Evolutionary conservation across 768 basidiomycete species (phyloP), one percentile per base, ranked within the genome.

Genomic region (Lactarius deliciosus): DNA sequence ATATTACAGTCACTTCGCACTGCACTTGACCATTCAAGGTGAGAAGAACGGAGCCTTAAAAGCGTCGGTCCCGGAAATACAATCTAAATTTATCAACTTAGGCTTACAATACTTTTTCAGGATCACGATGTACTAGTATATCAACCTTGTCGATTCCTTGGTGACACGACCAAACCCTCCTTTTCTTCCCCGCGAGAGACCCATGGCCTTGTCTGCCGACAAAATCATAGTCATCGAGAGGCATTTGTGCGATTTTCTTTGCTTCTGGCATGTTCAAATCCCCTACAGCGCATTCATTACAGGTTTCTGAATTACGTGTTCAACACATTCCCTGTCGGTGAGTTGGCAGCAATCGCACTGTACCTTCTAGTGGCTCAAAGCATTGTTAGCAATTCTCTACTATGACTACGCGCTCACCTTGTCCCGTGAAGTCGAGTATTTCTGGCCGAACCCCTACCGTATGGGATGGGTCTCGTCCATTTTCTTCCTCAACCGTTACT

Each of bases 351-450:
- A 20, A 20, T n/a, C 20, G 30, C 16, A 9, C 41, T 25, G 36
- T 9, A 5, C 28, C 25, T 22, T 53, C 25, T 15, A 28, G 25
- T 15, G 20, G 2, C 28, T n/a, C 28, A 43, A 4, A 28, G 41
- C 1, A 45, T 20, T 22, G 4, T 36, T 40, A 72, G 71, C 56
- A 10, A 63, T 72, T 38, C 66, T 72, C 34, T 71, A 68, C 28
- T 71, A 69, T 47, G 72, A 72, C 68, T 72, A 69, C 28, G 32
- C 40, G 43, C 66, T 72, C 20, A 72, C 72, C 22, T 61, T 72
- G n/a, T 25, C 62, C 25, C 38, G 57, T 50, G 72, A 72, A 64
- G 62, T 72, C 15, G 64, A 68, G 34, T 50, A 41, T n/a, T 71
- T 68, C 57, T 72, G 72, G 72, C 22, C 41, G 7, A 25, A 38